These are phyloP conservation scores for Didymella pinodella DNA, from an alignment of 2,329 filamentous ascomycete species.

Conservation along the genomic window DNA sequence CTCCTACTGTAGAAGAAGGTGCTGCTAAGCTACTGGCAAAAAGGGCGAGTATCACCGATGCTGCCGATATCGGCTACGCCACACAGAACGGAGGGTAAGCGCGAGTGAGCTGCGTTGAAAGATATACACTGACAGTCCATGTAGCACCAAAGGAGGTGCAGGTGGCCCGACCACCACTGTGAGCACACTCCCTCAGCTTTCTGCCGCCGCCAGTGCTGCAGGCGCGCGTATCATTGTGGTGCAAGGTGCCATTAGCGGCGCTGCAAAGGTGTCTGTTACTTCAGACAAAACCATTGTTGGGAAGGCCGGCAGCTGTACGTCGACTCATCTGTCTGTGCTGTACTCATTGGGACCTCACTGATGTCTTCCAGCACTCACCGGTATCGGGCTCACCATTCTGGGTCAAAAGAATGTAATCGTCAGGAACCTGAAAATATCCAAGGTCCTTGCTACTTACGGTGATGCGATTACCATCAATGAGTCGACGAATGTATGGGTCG, in stretches of 20 bases:
- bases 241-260: constrained; percentile 34
- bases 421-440: constrained; percentile 67
- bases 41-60: constrained; percentile 28
- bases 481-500: constrained; percentile 66
- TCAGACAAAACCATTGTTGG: constrained; percentile 39
- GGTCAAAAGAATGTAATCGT: constrained; percentile 66
- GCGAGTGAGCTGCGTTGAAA: too few relatives aligned
- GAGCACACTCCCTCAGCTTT: constrained; percentile 59
- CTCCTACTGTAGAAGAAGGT: constrained; percentile 19
- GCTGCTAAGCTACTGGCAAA: constrained; percentile 22
- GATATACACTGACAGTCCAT: neutral
- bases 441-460: constrained; percentile 62
- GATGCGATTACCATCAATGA: constrained; percentile 67
- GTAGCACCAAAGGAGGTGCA: constrained; percentile 61
- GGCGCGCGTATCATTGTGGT: constrained; percentile 37
- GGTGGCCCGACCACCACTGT: constrained; percentile 63
- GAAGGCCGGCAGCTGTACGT: constrained; percentile 54
- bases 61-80: constrained; percentile 52
- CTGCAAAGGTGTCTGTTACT: constrained; percentile 34
- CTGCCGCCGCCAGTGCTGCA: constrained; percentile 53
- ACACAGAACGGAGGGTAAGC: constrained; percentile 54
- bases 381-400: constrained; percentile 63
- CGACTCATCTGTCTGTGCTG: neutral
- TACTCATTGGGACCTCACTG: constrained; percentile 29
- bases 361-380: constrained; percentile 49